Evolutionary conservation across 345 rosid species (phyloP).

Genomic region (Mangifera indica): DNA sequence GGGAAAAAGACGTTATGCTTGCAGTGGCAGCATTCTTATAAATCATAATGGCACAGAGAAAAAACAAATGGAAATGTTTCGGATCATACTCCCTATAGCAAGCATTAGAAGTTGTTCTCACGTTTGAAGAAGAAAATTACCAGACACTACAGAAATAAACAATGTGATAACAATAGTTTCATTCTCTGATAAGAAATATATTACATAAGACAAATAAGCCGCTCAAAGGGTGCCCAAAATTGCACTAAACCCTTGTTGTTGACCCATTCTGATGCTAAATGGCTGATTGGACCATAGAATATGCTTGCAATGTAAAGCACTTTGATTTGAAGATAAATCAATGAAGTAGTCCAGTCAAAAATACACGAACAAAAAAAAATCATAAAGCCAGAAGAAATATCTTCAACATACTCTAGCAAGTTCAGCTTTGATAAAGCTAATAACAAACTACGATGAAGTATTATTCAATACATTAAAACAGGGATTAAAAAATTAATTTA

Average conservation of each 20-base stretch:
- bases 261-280: neutral
- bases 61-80: neutral
- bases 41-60: neutral
- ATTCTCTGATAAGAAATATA: neutral
- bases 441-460: neutral
- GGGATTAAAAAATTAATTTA: neutral
- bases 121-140: too few relatives aligned
- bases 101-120: too few relatives aligned
- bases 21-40: neutral
- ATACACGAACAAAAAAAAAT: neutral
- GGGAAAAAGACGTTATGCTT: neutral
- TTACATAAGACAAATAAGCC: neutral
- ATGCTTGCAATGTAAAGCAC: neutral
- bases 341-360: neutral
- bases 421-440: neutral
- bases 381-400: conserved; percentile 1
- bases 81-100: neutral
- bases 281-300: neutral
- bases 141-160: neutral
- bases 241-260: neutral
- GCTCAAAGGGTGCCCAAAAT: neutral
- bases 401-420: neutral
- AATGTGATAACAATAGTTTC: neutral
- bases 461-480: neutral
- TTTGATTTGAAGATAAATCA: conserved; percentile 2